Conservation (phyloP, 2,329 filamentous ascomycete genomes). For the Penicillium brevicompactum region DNA sequence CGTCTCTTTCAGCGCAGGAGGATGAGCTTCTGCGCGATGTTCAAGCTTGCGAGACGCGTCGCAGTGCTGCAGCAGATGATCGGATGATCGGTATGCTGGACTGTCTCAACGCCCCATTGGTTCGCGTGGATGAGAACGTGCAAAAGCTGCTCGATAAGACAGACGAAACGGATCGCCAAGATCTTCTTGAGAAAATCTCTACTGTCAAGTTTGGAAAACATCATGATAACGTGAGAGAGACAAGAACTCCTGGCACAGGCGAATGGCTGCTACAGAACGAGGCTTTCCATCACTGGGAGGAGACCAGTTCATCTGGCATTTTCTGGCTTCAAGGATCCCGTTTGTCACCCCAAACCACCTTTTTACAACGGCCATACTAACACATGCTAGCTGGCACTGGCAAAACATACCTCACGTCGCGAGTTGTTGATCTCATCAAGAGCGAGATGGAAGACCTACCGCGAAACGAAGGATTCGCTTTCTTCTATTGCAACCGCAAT, state of each 20-base stretch:
- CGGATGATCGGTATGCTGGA: conserved; percentile 2
- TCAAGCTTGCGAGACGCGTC: conserved; percentile 9
- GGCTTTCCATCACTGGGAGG: conserved; percentile 17
- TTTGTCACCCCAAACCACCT: not conserved
- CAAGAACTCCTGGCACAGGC: conserved; percentile 15
- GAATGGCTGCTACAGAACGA: conserved; percentile 19
- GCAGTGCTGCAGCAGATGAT: conserved; percentile 7
- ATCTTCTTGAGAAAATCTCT: conserved; percentile 23
- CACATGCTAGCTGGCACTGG: conserved; percentile 22
- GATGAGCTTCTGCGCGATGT: conserved; percentile 8
- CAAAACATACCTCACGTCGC: conserved; percentile 30
- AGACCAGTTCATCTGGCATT: conserved; percentile 14
- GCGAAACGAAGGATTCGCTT: conserved; percentile 11
- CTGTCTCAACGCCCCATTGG: conserved; percentile 5
- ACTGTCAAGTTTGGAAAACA: conserved; percentile 16
- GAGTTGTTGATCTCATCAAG: conserved; percentile 28
- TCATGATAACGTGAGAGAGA: conserved; percentile 11
- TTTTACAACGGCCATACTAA: not conserved
- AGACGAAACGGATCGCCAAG: not conserved
- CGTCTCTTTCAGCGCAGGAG: conserved; percentile 5
- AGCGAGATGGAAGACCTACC: not conserved
- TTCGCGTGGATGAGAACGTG: conserved; percentile 8
- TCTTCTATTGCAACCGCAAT: conserved; percentile 12
- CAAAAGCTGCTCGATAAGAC: conserved; percentile 3
- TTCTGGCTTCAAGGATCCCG: conserved; percentile 23